Conservation (phyloP, 2,329 filamentous ascomycete genomes). For the Cladosporium sp. region DNA sequence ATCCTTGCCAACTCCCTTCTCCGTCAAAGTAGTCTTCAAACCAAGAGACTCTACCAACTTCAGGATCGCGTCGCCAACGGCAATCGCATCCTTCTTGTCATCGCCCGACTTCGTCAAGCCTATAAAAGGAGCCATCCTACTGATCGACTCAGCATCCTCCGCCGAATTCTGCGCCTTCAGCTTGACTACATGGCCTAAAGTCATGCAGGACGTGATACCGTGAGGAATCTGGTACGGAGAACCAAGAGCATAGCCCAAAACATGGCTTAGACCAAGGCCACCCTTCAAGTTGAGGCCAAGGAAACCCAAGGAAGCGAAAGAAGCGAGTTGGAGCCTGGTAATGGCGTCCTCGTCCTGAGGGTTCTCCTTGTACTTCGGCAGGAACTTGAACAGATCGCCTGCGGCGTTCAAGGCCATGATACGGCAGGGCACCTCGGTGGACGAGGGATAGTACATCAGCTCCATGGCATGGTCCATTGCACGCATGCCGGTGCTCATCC, state of each 20-base stretch:
- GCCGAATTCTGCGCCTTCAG: constrained; percentile 45
- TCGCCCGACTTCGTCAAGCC: constrained; percentile 38
- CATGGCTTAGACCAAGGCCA: constrained; percentile 44
- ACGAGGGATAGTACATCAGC: constrained; percentile 49
- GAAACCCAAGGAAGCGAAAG: constrained; percentile 49
- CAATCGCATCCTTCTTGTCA: constrained; percentile 39
- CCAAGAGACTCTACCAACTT: constrained; percentile 41
- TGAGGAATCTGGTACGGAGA: constrained; percentile 54
- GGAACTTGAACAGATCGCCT: constrained; percentile 43
- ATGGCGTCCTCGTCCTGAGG: constrained; percentile 46
- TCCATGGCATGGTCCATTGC: constrained; percentile 56
- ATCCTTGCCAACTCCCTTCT: constrained; percentile 41
- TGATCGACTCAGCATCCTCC: constrained; percentile 43
- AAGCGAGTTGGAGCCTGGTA: constrained; percentile 50
- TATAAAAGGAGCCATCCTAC: constrained; percentile 42
- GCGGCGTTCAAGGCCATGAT: constrained; percentile 44
- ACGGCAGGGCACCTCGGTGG: constrained; percentile 49
- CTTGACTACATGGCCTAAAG: constrained; percentile 51
- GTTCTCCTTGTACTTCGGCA: constrained; percentile 45
- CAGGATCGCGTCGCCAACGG: constrained; percentile 43
- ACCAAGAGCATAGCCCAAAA: constrained; percentile 48
- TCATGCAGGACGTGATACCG: constrained; percentile 53
- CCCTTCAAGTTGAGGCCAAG: constrained; percentile 48
- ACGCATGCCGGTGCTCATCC: constrained; percentile 49
- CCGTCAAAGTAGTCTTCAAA: constrained; percentile 42